These are phyloP conservation scores for Adansonia grandidieri DNA, from an alignment of 441 rosid genomes.

Conservation along the genomic window DNA sequence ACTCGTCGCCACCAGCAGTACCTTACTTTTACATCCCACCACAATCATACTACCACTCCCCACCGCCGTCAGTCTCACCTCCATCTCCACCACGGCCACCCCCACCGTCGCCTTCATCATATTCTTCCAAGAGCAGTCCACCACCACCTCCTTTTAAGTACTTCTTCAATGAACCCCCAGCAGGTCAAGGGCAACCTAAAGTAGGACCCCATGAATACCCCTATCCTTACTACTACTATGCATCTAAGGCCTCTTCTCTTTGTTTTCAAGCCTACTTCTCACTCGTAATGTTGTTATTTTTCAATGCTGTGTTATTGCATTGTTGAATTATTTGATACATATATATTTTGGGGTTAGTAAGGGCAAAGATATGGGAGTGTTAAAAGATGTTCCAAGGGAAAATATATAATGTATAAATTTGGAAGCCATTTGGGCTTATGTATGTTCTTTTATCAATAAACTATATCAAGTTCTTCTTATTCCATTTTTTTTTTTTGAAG, in stretches of 20 bases:
- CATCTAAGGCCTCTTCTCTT: background rate
- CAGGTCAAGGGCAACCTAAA: constrained; percentile 38
- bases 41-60: constrained; percentile 23
- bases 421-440: background rate
- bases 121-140: constrained; percentile 23
- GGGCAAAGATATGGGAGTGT: background rate
- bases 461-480: background rate
- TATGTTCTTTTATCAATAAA: background rate
- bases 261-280: background rate
- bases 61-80: constrained; percentile 33
- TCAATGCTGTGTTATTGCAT: background rate
- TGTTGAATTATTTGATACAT: background rate
- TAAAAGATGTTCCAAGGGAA: no score
- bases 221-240: constrained; percentile 12
- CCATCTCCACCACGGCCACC: constrained; percentile 19
- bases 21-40: constrained; percentile 32
- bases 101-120: constrained; percentile 34
- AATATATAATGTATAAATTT: background rate
- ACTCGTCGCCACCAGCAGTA: constrained; percentile 32
- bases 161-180: constrained; percentile 28
- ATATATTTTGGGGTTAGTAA: background rate
- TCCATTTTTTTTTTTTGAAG: background rate
- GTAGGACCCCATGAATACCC: background rate
- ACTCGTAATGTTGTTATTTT: background rate
- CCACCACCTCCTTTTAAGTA: constrained; percentile 49